Evolutionary conservation across 139 green algal species (phyloP), one percentile per base, ranked within the genome.

Genomic region (Asterochloris erici): DNA sequence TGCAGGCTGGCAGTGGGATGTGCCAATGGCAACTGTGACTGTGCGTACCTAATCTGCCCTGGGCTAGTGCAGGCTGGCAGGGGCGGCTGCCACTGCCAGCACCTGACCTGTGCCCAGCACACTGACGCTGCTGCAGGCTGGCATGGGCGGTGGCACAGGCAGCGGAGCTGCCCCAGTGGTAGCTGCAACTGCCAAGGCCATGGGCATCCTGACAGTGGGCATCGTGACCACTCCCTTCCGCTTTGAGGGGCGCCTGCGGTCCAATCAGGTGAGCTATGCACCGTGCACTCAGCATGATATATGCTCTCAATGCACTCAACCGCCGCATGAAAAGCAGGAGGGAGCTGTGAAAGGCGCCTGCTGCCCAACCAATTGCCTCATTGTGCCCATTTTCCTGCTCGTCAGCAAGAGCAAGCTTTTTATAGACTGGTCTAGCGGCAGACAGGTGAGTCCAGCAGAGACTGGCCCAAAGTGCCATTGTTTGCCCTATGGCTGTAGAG

Each of bases 141-240:
- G 96, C 27, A 99, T 99, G 96, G 96, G 96, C 27, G 96, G 96
- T 63, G 96, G 96, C 82, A 99, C 96, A 0, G 96, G 96, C 81
- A 97, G 91, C 26, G 96, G 96, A 38, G 96, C 96, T 6, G 96
- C 96, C 0, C 96, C 96, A 2, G 88, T 99, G 15, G 94, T 99
- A 12, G 96, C 95, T 1, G 79, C 85, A 26, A 81, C 96, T 14
- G 95, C 95, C 14, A 95, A 96, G 68, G 89, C 90, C 75, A 85
- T 96, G 89, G 96, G 96, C 79, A 95, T 98, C 71, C 90, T 99
- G 0, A 99, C 96, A 9, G 96, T 99, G 0, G 96, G 93, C 77
- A 97, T 99, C 77, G 96, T 99, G 24, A 99, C 96, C 9, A 95
- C 91, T 26, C 96, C 96, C 23, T 99, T 99, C 88, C 94, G 90